A percentile compares a stretch with the other conserved stretches of the same genome.
Conservation (phyloP, 305 asterid species). For the Petunia hybrid region DNA sequence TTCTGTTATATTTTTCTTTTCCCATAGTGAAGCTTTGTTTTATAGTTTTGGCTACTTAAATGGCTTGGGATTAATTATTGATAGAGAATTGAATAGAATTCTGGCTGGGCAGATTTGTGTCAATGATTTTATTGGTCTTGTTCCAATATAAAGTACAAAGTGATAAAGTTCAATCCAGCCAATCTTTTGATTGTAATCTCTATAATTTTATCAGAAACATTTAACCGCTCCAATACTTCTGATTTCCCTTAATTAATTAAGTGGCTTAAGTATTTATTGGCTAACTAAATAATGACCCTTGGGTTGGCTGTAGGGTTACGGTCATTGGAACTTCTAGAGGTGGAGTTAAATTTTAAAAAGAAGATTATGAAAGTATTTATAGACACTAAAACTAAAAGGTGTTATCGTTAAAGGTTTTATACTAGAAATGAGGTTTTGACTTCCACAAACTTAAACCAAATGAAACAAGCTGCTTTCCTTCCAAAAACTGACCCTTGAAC, state of each 20-base stretch:
- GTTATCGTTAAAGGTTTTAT: neutral
- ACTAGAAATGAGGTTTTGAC: too few species aligned
- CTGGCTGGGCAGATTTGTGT: neutral
- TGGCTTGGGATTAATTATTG: too few species aligned
- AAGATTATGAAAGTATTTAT: neutral
- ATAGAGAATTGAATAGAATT: neutral
- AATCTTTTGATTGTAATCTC: neutral
- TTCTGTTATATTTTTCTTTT: too few species aligned
- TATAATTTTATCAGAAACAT: neutral
- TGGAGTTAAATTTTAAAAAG: neutral
- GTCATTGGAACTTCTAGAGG: neutral
- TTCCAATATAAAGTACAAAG: neutral
- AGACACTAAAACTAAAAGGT: neutral
- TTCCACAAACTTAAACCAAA: neutral
- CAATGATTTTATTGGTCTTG: neutral
- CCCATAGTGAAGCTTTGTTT: too few species aligned
- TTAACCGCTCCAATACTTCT: constrained; percentile 21
- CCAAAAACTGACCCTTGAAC: neutral
- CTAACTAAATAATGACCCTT: neutral
- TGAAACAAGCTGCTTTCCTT: neutral
- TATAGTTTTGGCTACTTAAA: too few species aligned
- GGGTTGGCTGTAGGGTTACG: constrained; percentile 26
- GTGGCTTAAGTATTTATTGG: neutral
- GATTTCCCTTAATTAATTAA: constrained; percentile 11
- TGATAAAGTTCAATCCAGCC: neutral